Evolutionary conservation across 2,329 filamentous ascomycete species (phyloP), one percentile per base, ranked within the genome.

Genomic region (Colletotrichum shisoi): DNA sequence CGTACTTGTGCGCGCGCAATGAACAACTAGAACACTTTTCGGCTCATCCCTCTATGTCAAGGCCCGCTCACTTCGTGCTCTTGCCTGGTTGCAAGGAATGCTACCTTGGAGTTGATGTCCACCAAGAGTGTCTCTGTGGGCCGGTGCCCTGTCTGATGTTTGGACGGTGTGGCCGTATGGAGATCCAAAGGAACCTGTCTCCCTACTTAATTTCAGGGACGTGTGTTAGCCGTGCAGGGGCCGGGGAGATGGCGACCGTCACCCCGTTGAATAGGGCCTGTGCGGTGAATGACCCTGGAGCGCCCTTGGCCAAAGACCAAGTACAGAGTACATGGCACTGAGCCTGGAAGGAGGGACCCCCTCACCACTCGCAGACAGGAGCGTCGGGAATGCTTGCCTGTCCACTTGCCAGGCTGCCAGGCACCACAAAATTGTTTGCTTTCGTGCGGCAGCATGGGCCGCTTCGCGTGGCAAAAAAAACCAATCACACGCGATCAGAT

Each of bases 341-440:
- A 27, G 45, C 45, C n/a, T 11, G 17, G 42, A 11, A 2, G n/a
- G 15, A 48, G 45, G 9, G 45, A 48, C 45, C 45, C 45, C 21
- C 9, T 48, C 3, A 17, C 45, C 21, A 5, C 27, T 15, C 4
- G 45, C 21, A 15, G 45, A 48, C 11, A 48, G 45, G 45, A 12
- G 13, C 45, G 24, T 27, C 15, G 21, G 45, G 21, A 27, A 15
- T 9, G 42, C 42, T 45, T 45, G n/a, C 19, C n/a, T 21, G 11
- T 21, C 27, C 5, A 27, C 24, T 27, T 27, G 24, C 24, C 5
- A 27, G 24, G 24, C 24, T 48, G 45, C 45, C 21, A 2, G 45
- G 45, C 45, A 48, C 45, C 45, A 21, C 17, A 45, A 45, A 45
- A 45, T 19, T n/a, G 42, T n/a, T 19, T 45, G 42, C 42, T 45